Percentiles rank a stretch among this genome's conserved stretches.
Evolutionary conservation across 495 filamentous ascomycete species (phyloP).

Genomic region (Penicillium desertorum): DNA sequence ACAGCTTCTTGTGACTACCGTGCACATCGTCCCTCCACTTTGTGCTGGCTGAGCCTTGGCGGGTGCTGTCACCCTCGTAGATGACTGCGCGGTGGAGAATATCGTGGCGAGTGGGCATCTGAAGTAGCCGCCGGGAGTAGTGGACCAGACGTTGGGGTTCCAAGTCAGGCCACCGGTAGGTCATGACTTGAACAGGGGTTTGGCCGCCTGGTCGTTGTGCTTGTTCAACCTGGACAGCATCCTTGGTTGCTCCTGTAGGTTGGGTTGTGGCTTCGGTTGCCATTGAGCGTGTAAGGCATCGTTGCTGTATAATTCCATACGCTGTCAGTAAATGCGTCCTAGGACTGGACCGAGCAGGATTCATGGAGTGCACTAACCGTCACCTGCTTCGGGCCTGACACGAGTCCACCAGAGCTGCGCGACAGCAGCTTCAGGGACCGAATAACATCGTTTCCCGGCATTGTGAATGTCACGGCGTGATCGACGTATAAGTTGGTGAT

Average conservation of each 20-base stretch:
- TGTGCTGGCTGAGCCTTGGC: slow-evolving; percentile 81
- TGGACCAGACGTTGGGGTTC: slow-evolving; percentile 76
- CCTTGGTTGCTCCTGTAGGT: background rate
- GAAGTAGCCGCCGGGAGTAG: slow-evolving; percentile 78
- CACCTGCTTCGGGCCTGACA: slow-evolving; percentile 45
- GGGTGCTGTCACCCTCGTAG: slow-evolving; percentile 87
- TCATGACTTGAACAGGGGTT: slow-evolving; percentile 66
- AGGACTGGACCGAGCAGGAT: background rate
- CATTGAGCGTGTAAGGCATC: slow-evolving; percentile 67
- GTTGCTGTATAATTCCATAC: slow-evolving; percentile 35
- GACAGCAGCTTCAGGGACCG: slow-evolving; percentile 44
- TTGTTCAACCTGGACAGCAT: background rate
- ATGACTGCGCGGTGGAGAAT: slow-evolving; percentile 90
- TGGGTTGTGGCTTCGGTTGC: slow-evolving; percentile 62
- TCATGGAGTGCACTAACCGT: slow-evolving; percentile 39
- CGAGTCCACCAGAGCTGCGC: slow-evolving; percentile 43
- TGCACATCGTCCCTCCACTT: slow-evolving; percentile 84
- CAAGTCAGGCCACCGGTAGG: slow-evolving; percentile 87
- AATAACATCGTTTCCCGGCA: slow-evolving; percentile 41
- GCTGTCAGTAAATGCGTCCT: slow-evolving; percentile 17
- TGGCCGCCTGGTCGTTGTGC: slow-evolving; percentile 23
- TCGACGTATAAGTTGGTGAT: slow-evolving; percentile 14
- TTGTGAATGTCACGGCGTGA: slow-evolving; percentile 24
- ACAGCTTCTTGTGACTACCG: slow-evolving; percentile 74
- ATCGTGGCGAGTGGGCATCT: slow-evolving; percentile 84